Evolutionary conservation across 192 early-diverging fungal genomes (phyloP), one percentile per base, ranked within the genome.

Genomic region (Dissophora globulifera): DNA sequence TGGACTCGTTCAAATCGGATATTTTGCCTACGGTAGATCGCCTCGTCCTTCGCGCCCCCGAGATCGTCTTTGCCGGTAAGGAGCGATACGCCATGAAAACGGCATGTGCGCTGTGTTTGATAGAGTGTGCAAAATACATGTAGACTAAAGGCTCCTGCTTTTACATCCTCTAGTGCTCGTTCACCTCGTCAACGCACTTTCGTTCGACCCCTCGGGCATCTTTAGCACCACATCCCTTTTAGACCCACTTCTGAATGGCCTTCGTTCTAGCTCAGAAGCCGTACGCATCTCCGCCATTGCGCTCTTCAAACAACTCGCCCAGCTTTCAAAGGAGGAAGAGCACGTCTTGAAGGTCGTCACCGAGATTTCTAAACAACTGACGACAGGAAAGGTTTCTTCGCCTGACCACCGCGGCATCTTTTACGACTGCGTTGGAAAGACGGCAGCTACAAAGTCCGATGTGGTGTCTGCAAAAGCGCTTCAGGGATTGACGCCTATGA

Each of bases 21-120:
- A 86, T 94, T 50, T 58, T 86, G 16, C 80, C 90, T 22, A 80
- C 85, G 35, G 81, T 92, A n/a, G 86, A 92, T 40, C 87, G 90
- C 43, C 85, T 94, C 75, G 83, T 94, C 56, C 79, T 97, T 48
- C 88, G 95, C 43, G 92, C 95, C 12, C 95, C 95, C 16, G 95
- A 96, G 59, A 84, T 90, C 49, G 88, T 90, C 31, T 82, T 95
- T 43, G 81, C 79, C 71, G 68, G 88, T 88, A 79, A 42, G 50
- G 29, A 54, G 25, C 8, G n/a, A n/a, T 49, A 35, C 33, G 23
- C 13, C 35, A 9, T 38, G 35, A 13, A 38, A 38, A n/a, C n/a
- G n/a, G n/a, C n/a, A n/a, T n/a, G n/a, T n/a, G n/a, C n/a, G n/a
- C n/a, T n/a, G n/a, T n/a, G n/a, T n/a, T n/a, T n/a, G n/a, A n/a